phyloP scores from a whole-genome alignment of 164 flowering plant species.

The Piper betle region DNA sequence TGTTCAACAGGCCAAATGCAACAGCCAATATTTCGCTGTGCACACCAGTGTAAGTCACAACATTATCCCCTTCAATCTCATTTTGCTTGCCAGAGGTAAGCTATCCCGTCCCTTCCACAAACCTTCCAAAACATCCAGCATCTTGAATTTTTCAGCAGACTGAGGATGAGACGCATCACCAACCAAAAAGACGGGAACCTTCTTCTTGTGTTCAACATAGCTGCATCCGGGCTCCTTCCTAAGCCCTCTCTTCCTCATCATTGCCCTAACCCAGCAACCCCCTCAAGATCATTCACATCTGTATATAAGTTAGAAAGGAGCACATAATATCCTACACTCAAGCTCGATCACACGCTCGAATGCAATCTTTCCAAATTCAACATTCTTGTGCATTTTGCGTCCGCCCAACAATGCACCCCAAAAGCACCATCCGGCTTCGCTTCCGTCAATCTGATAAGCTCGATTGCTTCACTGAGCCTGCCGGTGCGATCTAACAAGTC shows the following conservation, averaged over 20 bases:
- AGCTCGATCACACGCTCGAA: slow-evolving; percentile 45
- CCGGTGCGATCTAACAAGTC: slow-evolving; percentile 93
- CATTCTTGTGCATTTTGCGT: slow-evolving; percentile 59
- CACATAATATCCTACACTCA: slow-evolving; percentile 74
- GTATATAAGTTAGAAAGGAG: slow-evolving; percentile 65
- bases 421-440: slow-evolving; percentile 67
- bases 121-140: slow-evolving; percentile 49
- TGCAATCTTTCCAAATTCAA: slow-evolving; percentile 67
- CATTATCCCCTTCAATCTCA: slow-evolving; percentile 13
- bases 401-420: slow-evolving; percentile 94
- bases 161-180: slow-evolving; percentile 62
- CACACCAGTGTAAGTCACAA: slow-evolving; percentile 18
- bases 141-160: slow-evolving; percentile 37
- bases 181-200: slow-evolving; percentile 50
- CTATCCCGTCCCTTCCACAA: slow-evolving; percentile 15
- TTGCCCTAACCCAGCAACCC: slow-evolving; percentile 37
- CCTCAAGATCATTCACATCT: slow-evolving; percentile 36
- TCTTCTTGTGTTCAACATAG: slow-evolving; percentile 51
- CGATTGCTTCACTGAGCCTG: slow-evolving; percentile 41
- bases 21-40: slow-evolving; percentile 86
- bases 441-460: slow-evolving; percentile 48
- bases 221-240: slow-evolving; percentile 83
- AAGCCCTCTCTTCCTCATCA: slow-evolving; percentile 64
- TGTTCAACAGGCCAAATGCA: slow-evolving; percentile 58
- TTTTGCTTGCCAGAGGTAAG: slow-evolving; percentile 4